A percentile compares a stretch with the other conserved stretches of the same genome.
These are phyloP conservation scores for Clavispora carvajalis DNA, from an alignment of 805 yeast species.

Conservation along the genomic window DNA sequence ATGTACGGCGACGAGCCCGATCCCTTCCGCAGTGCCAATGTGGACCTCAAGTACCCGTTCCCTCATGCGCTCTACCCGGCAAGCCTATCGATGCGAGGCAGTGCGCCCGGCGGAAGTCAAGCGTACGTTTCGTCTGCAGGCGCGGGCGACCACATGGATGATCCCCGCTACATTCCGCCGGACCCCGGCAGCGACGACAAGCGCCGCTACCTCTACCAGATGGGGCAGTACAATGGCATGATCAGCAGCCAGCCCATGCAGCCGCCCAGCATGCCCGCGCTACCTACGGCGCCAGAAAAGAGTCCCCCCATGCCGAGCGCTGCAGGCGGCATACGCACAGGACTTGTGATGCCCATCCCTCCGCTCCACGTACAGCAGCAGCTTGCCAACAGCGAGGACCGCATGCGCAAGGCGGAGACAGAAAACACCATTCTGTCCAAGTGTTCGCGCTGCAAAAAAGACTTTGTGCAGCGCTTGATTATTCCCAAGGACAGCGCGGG, in stretches of 20 bases:
- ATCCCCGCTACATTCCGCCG: slow-evolving; percentile 14
- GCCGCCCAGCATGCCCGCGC: slow-evolving; percentile 6
- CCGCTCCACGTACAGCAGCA: slow-evolving; percentile 42
- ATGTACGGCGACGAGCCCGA: slow-evolving; percentile 12
- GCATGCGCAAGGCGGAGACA: slow-evolving; percentile 4
- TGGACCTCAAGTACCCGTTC: slow-evolving; percentile 12
- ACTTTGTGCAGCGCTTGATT: slow-evolving; percentile 42
- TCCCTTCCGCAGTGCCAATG: slow-evolving; percentile 5
- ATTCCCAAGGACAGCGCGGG: slow-evolving; percentile 20
- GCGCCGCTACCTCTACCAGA: slow-evolving; percentile 7
- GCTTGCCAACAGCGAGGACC: slow-evolving; percentile 16
- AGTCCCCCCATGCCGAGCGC: background rate
- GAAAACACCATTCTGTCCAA: slow-evolving; percentile 10
- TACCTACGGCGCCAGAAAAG: background rate
- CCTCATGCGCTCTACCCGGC: slow-evolving; percentile 12
- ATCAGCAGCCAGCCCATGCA: background rate
- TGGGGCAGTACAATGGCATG: background rate
- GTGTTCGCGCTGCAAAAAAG: slow-evolving; percentile 59
- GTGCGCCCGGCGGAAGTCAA: background rate
- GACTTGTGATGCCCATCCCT: slow-evolving; percentile 31
- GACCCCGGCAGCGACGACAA: slow-evolving; percentile 12
- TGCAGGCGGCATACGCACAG: slow-evolving; percentile 3
- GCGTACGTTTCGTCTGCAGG: background rate
- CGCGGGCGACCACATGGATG: slow-evolving; percentile 8
- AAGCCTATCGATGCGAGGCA: slow-evolving; percentile 7